These are phyloP conservation scores for Cardamine occulta DNA, from an alignment of 345 rosid genomes.

Conservation along the genomic window DNA sequence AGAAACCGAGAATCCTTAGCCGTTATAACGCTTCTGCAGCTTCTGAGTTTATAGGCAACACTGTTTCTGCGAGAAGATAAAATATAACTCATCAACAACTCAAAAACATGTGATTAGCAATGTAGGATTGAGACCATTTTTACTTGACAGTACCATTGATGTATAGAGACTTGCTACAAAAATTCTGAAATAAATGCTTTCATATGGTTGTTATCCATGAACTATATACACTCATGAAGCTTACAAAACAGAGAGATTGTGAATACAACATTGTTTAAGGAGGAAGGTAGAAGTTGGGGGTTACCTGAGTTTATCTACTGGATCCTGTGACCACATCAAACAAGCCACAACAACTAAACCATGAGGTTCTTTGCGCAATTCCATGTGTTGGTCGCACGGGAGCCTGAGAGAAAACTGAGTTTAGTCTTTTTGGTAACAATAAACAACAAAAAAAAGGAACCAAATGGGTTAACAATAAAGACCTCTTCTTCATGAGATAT, in stretches of 20 bases:
- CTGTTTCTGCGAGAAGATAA: conserved; percentile 20
- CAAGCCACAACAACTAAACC: conserved; percentile 86
- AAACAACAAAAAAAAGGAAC: background rate
- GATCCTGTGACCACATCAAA: conserved; percentile 66
- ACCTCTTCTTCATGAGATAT: conserved; percentile 55
- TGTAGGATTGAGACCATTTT: conserved; percentile 2
- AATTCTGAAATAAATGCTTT: background rate
- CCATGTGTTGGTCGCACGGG: conserved; percentile 50
- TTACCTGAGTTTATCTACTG: conserved; percentile 67
- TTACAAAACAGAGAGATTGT: background rate
- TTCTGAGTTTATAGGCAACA: conserved; percentile 2
- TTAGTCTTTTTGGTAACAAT: conserved; percentile 13
- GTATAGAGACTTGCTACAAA: background rate
- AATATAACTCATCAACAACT: conserved; percentile 1
- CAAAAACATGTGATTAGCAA: background rate
- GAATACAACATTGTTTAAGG: background rate
- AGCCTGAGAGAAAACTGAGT: conserved; percentile 52
- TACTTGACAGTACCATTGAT: conserved; percentile 5
- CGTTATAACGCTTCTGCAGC: conserved; percentile 18
- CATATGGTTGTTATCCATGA: background rate
- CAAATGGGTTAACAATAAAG: conserved; percentile 17
- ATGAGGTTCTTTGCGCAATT: conserved; percentile 58
- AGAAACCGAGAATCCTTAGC: conserved; percentile 26
- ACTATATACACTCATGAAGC: background rate
- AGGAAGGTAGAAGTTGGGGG: background rate